Evolutionary conservation across 257 asterid species (phyloP).

Genomic region (Rhazya stricta): DNA sequence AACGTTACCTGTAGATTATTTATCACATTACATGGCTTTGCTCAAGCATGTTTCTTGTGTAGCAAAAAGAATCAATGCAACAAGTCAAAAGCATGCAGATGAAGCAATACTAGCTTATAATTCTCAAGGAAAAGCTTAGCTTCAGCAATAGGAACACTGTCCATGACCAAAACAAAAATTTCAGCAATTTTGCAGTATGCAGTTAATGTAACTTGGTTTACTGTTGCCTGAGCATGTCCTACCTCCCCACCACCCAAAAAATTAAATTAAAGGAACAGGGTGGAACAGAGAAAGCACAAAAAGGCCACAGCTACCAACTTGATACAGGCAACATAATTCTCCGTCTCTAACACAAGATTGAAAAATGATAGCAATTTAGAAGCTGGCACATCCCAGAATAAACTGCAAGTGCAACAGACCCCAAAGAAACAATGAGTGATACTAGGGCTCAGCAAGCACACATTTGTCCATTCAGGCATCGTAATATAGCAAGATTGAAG

Average conservation of each 20-base stretch:
- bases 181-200: no score
- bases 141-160: not conserved
- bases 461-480: not conserved
- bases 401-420: not conserved
- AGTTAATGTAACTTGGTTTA: no score
- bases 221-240: no score
- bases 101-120: not conserved
- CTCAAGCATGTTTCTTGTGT: not conserved
- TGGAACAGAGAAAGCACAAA: not conserved
- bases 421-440: not conserved
- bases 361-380: not conserved
- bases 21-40: not conserved
- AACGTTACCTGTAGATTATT: not conserved
- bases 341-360: not conserved
- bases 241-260: not conserved
- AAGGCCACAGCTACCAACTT: not conserved
- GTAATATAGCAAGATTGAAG: not conserved
- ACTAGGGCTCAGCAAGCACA: not conserved
- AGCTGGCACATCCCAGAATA: not conserved
- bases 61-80: not conserved
- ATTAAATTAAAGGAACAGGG: not conserved
- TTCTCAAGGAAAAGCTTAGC: not conserved
- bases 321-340: not conserved
- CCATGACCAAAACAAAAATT: not conserved
- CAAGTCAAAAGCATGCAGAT: constrained; percentile 2